Percentiles rank a stretch among this genome's conserved stretches.
These are phyloP conservation scores for Yarrowia deformans DNA, from an alignment of 805 yeast genomes.

Conservation along the genomic window DNA sequence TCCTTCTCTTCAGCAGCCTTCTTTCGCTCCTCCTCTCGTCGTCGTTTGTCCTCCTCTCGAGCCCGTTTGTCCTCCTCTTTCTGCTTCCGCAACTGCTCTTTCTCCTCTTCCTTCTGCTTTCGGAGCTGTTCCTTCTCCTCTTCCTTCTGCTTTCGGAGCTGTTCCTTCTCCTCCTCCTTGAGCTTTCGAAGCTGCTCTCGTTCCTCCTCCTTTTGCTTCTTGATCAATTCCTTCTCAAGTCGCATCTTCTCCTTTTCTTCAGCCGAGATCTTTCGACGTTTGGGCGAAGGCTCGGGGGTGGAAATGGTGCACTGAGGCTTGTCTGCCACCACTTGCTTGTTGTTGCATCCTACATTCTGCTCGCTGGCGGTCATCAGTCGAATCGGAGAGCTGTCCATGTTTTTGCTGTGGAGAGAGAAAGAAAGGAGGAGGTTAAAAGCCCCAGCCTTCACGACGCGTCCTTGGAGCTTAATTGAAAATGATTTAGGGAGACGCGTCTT, in stretches of 20 bases:
- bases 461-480: conserved; percentile 6
- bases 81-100: conserved; percentile 1
- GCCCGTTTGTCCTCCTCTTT: conserved; percentile 28
- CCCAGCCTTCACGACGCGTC: conserved; percentile 2
- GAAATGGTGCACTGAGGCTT: not conserved
- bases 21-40: conserved; percentile 9
- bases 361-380: conserved; percentile 28
- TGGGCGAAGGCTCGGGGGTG: conserved; percentile 21
- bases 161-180: conserved; percentile 7
- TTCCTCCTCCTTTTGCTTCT: conserved; percentile 18
- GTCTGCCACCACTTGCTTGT: not conserved
- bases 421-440: not conserved
- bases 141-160: conserved; percentile 7
- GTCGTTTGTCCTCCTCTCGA: conserved; percentile 15
- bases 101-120: conserved; percentile 26
- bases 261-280: conserved; percentile 7
- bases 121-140: conserved; percentile 11
- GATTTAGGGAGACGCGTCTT: conserved; percentile 6
- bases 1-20: conserved; percentile 21
- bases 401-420: not conserved
- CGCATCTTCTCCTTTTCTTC: conserved; percentile 15
- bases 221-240: not conserved
- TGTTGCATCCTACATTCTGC: not conserved
- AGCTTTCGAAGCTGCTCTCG: not conserved
- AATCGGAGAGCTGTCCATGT: conserved; percentile 27